Evolutionary conservation across 2,329 filamentous ascomycete species (phyloP).

Genomic region (Clarireedia homoeocarpa): DNA sequence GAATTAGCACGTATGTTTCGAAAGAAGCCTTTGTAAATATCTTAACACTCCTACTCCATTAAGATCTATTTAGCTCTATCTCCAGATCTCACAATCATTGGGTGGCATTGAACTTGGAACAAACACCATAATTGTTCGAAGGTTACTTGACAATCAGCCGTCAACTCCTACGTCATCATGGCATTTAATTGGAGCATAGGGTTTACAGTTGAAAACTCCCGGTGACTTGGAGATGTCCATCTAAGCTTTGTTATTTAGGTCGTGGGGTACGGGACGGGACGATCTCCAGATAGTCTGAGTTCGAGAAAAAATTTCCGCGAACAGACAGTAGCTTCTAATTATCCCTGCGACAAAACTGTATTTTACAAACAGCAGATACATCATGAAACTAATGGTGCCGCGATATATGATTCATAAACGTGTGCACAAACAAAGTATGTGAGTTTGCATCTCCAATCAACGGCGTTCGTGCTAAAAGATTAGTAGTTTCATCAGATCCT

Average conservation of each 20-base stretch:
- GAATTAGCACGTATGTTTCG: background rate
- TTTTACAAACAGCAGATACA: background rate
- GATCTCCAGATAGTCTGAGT: background rate
- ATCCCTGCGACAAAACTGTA: background rate
- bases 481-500: background rate
- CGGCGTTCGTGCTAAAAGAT: background rate
- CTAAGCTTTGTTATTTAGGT: background rate
- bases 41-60: background rate
- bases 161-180: too few relatives aligned
- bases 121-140: background rate
- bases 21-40: background rate
- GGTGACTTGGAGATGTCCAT: too few relatives aligned
- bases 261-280: background rate
- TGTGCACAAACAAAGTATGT: background rate
- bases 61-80: background rate
- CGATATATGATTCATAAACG: conserved; percentile 1
- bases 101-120: too few relatives aligned
- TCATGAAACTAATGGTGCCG: conserved; percentile 6
- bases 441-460: background rate
- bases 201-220: too few relatives aligned
- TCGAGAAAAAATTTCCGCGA: background rate
- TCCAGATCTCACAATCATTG: background rate
- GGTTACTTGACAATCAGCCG: background rate
- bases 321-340: background rate
- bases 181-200: too few relatives aligned